phyloP scores from a whole-genome alignment of 169 alveolate genomes.

The Miamiensis avidus region DNA sequence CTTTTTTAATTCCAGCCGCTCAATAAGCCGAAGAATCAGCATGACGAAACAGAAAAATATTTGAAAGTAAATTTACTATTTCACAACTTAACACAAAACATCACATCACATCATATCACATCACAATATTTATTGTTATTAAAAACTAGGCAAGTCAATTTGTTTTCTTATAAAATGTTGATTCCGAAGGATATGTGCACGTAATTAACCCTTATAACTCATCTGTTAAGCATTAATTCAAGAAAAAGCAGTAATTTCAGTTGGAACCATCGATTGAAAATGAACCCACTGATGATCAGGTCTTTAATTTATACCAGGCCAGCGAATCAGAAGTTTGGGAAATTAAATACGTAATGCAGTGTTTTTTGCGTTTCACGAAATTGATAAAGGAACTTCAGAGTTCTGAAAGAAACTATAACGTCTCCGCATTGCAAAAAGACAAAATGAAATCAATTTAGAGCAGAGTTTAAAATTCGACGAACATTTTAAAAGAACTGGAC shows the following conservation, averaged over 20 bases:
- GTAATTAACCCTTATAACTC: background rate
- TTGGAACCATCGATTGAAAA: background rate
- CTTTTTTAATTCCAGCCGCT: background rate
- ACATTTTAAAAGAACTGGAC: background rate
- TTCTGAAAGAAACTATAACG: background rate
- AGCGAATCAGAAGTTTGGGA: conserved; percentile 13
- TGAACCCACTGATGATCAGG: background rate
- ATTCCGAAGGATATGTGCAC: background rate
- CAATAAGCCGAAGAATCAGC: background rate
- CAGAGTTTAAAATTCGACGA: background rate
- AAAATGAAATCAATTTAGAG: too few relatives aligned
- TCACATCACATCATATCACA: too few relatives aligned
- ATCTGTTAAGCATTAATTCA: background rate
- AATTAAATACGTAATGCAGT: conserved; percentile 18
- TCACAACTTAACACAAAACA: too few relatives aligned
- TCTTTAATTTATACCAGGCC: conserved; percentile 8
- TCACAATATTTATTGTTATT: too few relatives aligned
- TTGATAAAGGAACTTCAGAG: background rate
- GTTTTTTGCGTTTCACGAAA: conserved; percentile 3
- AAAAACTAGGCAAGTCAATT: background rate
- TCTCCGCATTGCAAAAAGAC: conserved; percentile 1
- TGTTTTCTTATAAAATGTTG: background rate
- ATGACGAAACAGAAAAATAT: background rate
- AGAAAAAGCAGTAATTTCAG: too few relatives aligned
- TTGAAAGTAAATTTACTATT: background rate